Conservation (phyloP, 768 basidiomycete genomes). For the Kwoniella europaea region DNA sequence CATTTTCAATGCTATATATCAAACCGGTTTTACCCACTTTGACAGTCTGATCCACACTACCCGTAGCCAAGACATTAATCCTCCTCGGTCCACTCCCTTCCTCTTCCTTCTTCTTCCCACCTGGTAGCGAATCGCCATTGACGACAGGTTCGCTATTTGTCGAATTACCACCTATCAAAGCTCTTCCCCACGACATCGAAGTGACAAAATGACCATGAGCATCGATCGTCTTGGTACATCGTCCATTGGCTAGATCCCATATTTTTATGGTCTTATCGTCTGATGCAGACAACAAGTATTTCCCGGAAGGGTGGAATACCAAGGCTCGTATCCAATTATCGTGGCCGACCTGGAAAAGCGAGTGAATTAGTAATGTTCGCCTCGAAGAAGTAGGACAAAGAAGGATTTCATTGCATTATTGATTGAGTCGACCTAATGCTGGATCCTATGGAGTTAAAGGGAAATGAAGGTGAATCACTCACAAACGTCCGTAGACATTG, state of each 20-base stretch:
- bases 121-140: constrained; percentile 25
- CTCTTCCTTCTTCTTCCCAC: constrained; percentile 16
- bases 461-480: constrained; percentile 40
- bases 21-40: constrained; percentile 49
- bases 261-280: constrained; percentile 90
- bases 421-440: too few relatives aligned
- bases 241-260: constrained; percentile 84
- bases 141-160: constrained; percentile 27
- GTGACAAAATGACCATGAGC: constrained; percentile 85
- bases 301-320: constrained; percentile 87
- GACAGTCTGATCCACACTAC: constrained; percentile 62
- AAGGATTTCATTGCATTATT: too few relatives aligned
- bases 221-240: constrained; percentile 83
- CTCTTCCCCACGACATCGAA: constrained; percentile 78
- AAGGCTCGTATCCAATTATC: constrained; percentile 90
- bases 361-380: not conserved
- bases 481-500: constrained; percentile 79
- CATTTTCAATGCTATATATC: not conserved
- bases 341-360: constrained; percentile 59
- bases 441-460: not conserved
- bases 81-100: constrained; percentile 50
- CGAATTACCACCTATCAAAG: constrained; percentile 46
- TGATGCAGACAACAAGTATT: constrained; percentile 84
- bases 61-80: constrained; percentile 64
- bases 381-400: too few relatives aligned